These are phyloP conservation scores for Golubevia sp. DNA, from an alignment of 1,284 basidiomycete genomes.

Conservation along the genomic window DNA sequence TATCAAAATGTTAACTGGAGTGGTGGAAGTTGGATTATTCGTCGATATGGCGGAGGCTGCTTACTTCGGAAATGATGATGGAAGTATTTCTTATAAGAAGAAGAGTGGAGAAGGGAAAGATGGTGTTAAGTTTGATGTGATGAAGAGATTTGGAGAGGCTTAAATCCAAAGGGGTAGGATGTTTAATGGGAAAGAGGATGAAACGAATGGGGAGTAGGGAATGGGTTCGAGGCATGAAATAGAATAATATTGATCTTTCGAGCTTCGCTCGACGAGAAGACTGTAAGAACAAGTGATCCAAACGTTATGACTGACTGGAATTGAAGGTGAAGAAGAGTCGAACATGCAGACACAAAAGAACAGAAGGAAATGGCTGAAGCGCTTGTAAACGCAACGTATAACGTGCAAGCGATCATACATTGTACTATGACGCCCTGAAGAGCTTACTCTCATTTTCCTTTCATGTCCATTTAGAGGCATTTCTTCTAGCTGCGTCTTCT, in stretches of 20 bases:
- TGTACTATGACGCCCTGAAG: background rate
- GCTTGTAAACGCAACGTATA: background rate
- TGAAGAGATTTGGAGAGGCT: conserved; percentile 3
- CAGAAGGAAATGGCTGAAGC: background rate
- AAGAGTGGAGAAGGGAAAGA: conserved; percentile 38
- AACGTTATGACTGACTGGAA: background rate
- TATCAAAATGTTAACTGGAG: conserved; percentile 71
- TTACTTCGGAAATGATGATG: conserved; percentile 82
- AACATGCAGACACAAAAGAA: background rate
- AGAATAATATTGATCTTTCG: background rate
- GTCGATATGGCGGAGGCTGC: conserved; percentile 87
- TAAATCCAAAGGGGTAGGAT: background rate
- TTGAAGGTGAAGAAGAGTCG: background rate
- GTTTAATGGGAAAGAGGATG: background rate
- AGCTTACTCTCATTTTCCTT: background rate
- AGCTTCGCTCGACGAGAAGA: background rate
- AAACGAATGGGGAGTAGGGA: background rate
- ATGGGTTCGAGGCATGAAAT: background rate
- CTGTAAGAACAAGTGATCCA: background rate
- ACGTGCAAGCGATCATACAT: background rate
- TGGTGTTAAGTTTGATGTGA: conserved; percentile 18
- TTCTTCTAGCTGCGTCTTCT: conserved; percentile 3
- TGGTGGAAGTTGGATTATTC: conserved; percentile 96
- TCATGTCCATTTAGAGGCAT: background rate
- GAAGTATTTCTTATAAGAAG: conserved; percentile 40